These are phyloP conservation scores for Raphanus sativus DNA, from an alignment of 345 rosid genomes.

Conservation along the genomic window DNA sequence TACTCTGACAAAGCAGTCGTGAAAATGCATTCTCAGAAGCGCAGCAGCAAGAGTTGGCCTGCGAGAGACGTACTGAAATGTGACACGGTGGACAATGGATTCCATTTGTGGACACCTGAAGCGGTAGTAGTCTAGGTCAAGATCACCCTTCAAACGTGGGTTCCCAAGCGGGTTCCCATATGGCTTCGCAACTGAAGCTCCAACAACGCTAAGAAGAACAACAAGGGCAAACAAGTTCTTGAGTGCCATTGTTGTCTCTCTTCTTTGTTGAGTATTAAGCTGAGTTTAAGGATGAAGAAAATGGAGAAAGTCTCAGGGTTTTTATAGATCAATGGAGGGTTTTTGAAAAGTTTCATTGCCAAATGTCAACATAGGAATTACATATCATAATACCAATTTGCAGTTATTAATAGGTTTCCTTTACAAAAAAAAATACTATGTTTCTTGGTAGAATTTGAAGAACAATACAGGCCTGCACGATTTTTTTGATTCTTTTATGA, in stretches of 20 bases:
- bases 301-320: neutral
- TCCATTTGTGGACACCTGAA: conserved; percentile 45
- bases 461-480: conserved; percentile 10
- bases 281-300: neutral
- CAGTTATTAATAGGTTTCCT: neutral
- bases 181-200: conserved; percentile 18
- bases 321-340: conserved; percentile 34
- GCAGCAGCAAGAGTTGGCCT: conserved; percentile 50
- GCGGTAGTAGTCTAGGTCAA: conserved; percentile 40
- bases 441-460: neutral
- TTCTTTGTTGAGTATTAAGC: conserved; percentile 11
- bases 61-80: conserved; percentile 33
- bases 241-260: conserved; percentile 32
- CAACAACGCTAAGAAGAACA: conserved; percentile 37
- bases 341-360: conserved; percentile 29
- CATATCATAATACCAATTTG: neutral
- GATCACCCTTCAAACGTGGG: neutral
- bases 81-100: conserved; percentile 26
- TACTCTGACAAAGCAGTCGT: conserved; percentile 58
- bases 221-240: conserved; percentile 41
- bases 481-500: neutral
- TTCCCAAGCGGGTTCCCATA: neutral
- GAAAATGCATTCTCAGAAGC: conserved; percentile 53
- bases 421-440: neutral
- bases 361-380: conserved; percentile 13